A percentile compares a stretch with the other conserved stretches of the same genome.
Conservation (phyloP, 176 grass and related monocot species). For the Musa itinerans region DNA sequence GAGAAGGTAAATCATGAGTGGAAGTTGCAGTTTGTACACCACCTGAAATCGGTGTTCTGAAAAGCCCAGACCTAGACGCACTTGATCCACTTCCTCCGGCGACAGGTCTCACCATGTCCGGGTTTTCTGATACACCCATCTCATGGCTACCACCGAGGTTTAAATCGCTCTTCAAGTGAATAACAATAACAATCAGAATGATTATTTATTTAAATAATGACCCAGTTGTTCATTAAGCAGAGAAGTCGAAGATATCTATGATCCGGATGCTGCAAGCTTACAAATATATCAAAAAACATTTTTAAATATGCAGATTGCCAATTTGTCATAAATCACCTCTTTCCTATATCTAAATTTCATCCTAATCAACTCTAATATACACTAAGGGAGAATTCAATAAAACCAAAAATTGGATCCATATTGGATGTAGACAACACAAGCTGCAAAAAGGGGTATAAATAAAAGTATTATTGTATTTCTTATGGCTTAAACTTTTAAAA, state of each 20-base stretch:
- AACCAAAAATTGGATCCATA: not conserved
- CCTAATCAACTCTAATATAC: not conserved
- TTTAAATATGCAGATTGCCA: not conserved
- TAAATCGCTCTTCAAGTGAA: constrained; percentile 25
- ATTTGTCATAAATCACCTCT: too few species aligned
- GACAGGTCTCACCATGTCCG: constrained; percentile 10
- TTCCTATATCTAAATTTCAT: too few species aligned
- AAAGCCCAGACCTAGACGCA: constrained; percentile 70
- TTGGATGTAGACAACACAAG: too few species aligned
- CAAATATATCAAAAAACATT: not conserved
- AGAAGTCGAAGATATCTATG: not conserved
- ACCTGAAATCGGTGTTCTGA: constrained; percentile 95
- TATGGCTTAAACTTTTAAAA: too few species aligned
- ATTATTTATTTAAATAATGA: not conserved
- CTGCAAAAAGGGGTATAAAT: too few species aligned
- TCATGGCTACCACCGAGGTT: constrained; percentile 6
- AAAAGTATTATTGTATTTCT: too few species aligned
- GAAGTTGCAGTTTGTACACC: constrained; percentile 95
- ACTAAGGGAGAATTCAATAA: not conserved
- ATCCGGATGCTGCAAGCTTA: not conserved
- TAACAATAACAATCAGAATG: constrained; percentile 3
- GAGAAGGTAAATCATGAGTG: constrained; percentile 79
- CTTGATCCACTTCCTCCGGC: constrained; percentile 29
- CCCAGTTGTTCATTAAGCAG: not conserved
- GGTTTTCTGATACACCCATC: constrained; percentile 13